Conservation (phyloP, 305 asterid genomes). For the Vinca major region DNA sequence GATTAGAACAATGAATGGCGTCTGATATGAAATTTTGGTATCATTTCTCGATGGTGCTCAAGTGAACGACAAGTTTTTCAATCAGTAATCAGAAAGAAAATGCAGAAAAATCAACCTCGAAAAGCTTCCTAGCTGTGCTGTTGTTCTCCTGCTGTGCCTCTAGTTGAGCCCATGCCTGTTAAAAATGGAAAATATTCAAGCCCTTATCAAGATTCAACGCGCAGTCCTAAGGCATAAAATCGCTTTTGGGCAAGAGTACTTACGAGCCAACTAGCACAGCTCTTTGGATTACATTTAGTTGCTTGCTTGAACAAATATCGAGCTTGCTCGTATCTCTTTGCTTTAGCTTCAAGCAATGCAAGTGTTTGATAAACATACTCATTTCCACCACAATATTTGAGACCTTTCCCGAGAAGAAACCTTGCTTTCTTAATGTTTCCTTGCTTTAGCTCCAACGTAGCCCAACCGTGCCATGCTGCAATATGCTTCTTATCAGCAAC, state of each 20-base stretch:
- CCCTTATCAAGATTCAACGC: no score
- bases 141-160: conserved; percentile 74
- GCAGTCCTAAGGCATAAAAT: background rate
- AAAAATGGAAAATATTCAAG: no score
- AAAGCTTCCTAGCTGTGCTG: conserved; percentile 50
- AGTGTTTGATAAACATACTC: conserved; percentile 90
- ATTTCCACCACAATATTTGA: conserved; percentile 80
- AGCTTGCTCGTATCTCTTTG: conserved; percentile 69
- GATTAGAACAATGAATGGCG: background rate
- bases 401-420: conserved; percentile 73
- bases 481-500: conserved; percentile 87
- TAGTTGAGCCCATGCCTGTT: conserved; percentile 97
- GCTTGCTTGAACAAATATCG: conserved; percentile 88
- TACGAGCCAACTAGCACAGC: conserved; percentile 99
- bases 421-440: conserved; percentile 84
- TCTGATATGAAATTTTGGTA: background rate
- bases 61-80: background rate
- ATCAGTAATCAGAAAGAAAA: conserved; percentile 1
- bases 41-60: background rate
- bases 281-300: conserved; percentile 70
- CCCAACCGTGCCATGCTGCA: conserved; percentile 99
- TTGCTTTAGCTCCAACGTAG: conserved; percentile 74
- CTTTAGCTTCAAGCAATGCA: conserved; percentile 83
- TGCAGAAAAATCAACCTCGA: conserved; percentile 44
- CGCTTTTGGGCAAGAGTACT: conserved; percentile 22